A percentile compares a stretch with the other conserved stretches of the same genome.
phyloP scores from a whole-genome alignment of 179 eudicot genomes.

The Actinidia chinensis region DNA sequence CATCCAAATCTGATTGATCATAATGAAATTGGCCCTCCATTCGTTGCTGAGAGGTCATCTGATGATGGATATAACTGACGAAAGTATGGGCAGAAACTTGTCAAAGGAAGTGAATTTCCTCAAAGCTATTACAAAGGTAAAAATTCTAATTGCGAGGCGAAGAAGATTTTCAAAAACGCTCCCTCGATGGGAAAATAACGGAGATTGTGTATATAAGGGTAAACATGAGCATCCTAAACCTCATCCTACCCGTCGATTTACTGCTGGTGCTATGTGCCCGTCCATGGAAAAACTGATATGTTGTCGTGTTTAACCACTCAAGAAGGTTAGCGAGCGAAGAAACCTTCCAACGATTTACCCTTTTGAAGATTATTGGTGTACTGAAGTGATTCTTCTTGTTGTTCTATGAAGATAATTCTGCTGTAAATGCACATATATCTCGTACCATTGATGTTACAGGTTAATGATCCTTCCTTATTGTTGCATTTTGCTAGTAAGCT shows the following conservation, averaged over 20 bases:
- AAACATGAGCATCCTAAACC: conserved; percentile 98
- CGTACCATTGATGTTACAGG: conserved; percentile 36
- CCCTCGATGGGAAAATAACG: conserved; percentile 80
- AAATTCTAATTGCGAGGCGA: conserved; percentile 87
- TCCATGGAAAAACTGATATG: conserved; percentile 64
- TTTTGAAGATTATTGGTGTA: conserved; percentile 3
- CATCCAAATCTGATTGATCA: conserved; percentile 48
- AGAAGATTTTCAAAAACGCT: conserved; percentile 88
- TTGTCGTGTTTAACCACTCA: conserved; percentile 40
- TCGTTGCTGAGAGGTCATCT: conserved; percentile 58
- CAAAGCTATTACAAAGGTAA: conserved; percentile 95
- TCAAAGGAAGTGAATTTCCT: conserved; percentile 88
- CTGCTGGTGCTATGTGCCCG: conserved; percentile 70
- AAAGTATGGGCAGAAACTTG: conserved; percentile 93
- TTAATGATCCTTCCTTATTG: not conserved
- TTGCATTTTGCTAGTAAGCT: not conserved
- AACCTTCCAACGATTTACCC: conserved; percentile 20
- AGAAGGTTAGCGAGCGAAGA: conserved; percentile 59
- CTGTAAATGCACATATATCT: conserved; percentile 37
- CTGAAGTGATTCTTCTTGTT: conserved; percentile 1
- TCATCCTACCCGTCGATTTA: conserved; percentile 75
- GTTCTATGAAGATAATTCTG: conserved; percentile 43
- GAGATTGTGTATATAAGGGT: conserved; percentile 94
- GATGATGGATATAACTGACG: conserved; percentile 97
- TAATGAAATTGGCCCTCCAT: conserved; percentile 47